phyloP scores from a whole-genome alignment of 2,329 filamentous ascomycete genomes.

The Pezicula carpinea region DNA sequence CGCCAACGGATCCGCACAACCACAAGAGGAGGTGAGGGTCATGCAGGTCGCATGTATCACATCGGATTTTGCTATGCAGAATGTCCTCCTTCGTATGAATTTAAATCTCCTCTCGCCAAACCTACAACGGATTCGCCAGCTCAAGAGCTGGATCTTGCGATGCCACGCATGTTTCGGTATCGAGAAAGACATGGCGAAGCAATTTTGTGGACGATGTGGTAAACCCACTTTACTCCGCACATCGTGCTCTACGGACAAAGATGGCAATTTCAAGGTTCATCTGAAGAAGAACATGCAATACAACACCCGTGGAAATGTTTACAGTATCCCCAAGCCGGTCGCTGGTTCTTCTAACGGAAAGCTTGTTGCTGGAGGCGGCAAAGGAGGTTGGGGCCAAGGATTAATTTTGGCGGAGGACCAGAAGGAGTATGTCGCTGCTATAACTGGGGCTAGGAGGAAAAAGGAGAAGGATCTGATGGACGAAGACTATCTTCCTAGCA shows the following conservation, averaged over 20 bases:
- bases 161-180: constrained; percentile 92
- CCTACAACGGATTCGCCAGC: constrained; percentile 73
- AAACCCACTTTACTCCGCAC: constrained; percentile 81
- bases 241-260: constrained; percentile 75
- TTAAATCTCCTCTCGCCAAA: constrained; percentile 79
- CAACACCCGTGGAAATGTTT: constrained; percentile 90
- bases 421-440: constrained; percentile 75
- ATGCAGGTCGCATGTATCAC: constrained; percentile 91
- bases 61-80: constrained; percentile 96
- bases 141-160: constrained; percentile 85
- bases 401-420: constrained; percentile 91
- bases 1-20: constrained; percentile 39
- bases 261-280: constrained; percentile 79
- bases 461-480: constrained; percentile 87
- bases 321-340: constrained; percentile 86
- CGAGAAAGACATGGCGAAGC: constrained; percentile 77
- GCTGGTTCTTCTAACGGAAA: constrained; percentile 79
- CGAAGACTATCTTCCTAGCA: constrained; percentile 81
- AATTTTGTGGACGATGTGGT: constrained; percentile 91
- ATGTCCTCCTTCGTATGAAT: constrained; percentile 91
- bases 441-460: constrained; percentile 58
- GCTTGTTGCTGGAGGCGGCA: constrained; percentile 63
- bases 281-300: constrained; percentile 94
- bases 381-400: constrained; percentile 79
- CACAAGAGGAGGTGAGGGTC: constrained; percentile 51